phyloP scores from a whole-genome alignment of 2,329 filamentous ascomycete genomes.

The Trichophyton benhamiae region DNA sequence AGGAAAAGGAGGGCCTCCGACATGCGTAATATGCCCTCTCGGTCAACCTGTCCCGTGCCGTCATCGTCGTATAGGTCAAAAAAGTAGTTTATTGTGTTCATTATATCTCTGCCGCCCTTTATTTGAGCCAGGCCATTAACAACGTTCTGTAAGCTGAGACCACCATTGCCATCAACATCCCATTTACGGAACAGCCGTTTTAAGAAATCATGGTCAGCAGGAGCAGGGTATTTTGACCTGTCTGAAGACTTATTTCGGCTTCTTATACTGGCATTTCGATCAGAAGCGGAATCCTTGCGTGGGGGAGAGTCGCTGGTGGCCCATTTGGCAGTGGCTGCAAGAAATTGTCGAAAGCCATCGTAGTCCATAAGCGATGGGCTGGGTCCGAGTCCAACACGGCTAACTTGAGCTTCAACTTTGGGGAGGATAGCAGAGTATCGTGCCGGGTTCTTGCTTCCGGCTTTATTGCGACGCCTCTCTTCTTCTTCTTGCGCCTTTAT shows the following conservation, averaged over 20 bases:
- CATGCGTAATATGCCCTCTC: slow-evolving; percentile 88
- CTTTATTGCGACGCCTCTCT: slow-evolving; percentile 52
- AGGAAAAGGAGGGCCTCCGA: slow-evolving; percentile 89
- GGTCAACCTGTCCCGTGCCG: slow-evolving; percentile 77
- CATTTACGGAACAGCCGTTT: slow-evolving; percentile 74
- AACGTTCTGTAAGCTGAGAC: slow-evolving; percentile 77
- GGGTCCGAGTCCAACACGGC: slow-evolving; percentile 73
- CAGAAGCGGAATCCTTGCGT: slow-evolving; percentile 35
- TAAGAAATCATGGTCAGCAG: slow-evolving; percentile 92
- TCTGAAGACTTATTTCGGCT: slow-evolving; percentile 45
- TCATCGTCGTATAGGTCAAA: slow-evolving; percentile 96
- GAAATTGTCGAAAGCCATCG: slow-evolving; percentile 85
- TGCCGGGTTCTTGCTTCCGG: slow-evolving; percentile 31
- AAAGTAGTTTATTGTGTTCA: slow-evolving; percentile 96
- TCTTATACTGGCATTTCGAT: slow-evolving; percentile 45
- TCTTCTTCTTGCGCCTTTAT: slow-evolving; percentile 66
- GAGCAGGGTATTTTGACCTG: slow-evolving; percentile 43
- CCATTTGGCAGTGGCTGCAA: slow-evolving; percentile 84
- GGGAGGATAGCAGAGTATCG: slow-evolving; percentile 32
- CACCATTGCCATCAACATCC: slow-evolving; percentile 67
- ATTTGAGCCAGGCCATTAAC: slow-evolving; percentile 82
- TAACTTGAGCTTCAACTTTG: slow-evolving; percentile 57
- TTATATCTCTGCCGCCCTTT: slow-evolving; percentile 88
- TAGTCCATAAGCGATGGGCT: slow-evolving; percentile 96
- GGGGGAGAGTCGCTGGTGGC: slow-evolving; percentile 76